These are phyloP conservation scores for Pseudogymnoascus sp. DNA, from an alignment of 2,329 filamentous ascomycete species.

Conservation along the genomic window DNA sequence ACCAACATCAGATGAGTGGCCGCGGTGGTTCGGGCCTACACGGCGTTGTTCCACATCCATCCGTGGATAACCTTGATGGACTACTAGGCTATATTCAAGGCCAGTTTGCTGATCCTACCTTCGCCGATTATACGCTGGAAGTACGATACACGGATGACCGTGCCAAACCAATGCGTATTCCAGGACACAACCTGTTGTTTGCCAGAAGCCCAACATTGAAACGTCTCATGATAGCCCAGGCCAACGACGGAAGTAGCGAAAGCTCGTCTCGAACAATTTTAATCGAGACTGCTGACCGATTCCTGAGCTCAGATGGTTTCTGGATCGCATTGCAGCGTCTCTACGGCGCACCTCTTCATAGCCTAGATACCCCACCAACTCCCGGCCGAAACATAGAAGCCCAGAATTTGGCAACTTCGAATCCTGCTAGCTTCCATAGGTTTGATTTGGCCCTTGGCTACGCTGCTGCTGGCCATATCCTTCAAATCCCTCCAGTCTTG, in stretches of 20 bases:
- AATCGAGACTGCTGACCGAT: constrained; percentile 46
- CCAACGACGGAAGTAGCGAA: constrained; percentile 26
- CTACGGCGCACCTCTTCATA: constrained; percentile 49
- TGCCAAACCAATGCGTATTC: constrained; percentile 39
- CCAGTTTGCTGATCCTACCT: constrained; percentile 36
- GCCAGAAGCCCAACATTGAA: constrained; percentile 45
- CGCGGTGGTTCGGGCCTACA: constrained; percentile 18
- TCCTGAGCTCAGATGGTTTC: constrained; percentile 50
- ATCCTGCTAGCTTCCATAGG: constrained; percentile 26
- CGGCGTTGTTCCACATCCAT: constrained; percentile 14
- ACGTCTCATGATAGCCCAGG: constrained; percentile 27
- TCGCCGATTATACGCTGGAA: constrained; percentile 43
- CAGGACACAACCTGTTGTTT: constrained; percentile 50
- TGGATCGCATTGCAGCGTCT: constrained; percentile 52
- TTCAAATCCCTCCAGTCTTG: constrained; percentile 50
- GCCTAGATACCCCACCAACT: constrained; percentile 28
- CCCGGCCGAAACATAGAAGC: constrained; percentile 19
- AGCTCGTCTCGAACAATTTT: constrained; percentile 35
- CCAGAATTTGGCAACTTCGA: constrained; percentile 20
- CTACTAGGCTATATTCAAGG: constrained; percentile 36
- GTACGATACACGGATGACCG: constrained; percentile 39
- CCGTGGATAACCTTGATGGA: constrained; percentile 32
- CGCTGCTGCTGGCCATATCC: constrained; percentile 54
- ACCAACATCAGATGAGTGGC: constrained; percentile 23
- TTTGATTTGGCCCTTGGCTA: constrained; percentile 57